Evolutionary conservation across 2,329 filamentous ascomycete genomes (phyloP).

Genomic region (Colletotrichum sp.): DNA sequence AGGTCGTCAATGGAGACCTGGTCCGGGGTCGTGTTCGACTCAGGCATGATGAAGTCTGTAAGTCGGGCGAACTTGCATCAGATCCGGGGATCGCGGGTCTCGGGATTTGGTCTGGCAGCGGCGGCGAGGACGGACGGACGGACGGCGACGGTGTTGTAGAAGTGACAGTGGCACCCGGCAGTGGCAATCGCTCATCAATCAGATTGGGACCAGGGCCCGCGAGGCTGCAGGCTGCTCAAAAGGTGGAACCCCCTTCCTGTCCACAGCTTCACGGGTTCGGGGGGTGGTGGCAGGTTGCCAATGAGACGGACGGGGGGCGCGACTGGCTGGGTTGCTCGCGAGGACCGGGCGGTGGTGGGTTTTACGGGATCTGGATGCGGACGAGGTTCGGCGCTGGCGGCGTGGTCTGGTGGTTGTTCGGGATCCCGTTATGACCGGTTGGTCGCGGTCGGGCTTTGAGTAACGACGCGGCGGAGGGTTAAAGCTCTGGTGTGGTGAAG

Average conservation of each 20-base stretch:
- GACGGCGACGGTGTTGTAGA: background rate
- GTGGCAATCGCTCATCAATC: background rate
- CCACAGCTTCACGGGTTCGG: background rate
- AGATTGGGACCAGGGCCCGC: background rate
- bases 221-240: background rate
- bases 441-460: background rate
- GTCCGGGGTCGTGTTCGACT: slow-evolving; percentile 48
- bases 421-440: background rate
- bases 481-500: background rate
- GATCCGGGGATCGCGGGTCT: background rate
- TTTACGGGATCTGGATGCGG: background rate
- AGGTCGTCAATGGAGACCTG: slow-evolving; percentile 58
- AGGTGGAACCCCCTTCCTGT: slow-evolving; percentile 6
- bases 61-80: slow-evolving; percentile 1
- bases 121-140: background rate
- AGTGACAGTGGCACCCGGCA: background rate
- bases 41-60: slow-evolving; percentile 40
- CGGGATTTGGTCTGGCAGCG: background rate
- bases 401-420: background rate
- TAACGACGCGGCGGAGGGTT: background rate
- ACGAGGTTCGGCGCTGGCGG: slow-evolving; percentile 1
- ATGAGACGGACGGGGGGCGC: background rate
- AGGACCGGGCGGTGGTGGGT: background rate
- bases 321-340: background rate
- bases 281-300: background rate